Conservation (phyloP, 257 asterid species). For the Orobanche coerulescens region DNA sequence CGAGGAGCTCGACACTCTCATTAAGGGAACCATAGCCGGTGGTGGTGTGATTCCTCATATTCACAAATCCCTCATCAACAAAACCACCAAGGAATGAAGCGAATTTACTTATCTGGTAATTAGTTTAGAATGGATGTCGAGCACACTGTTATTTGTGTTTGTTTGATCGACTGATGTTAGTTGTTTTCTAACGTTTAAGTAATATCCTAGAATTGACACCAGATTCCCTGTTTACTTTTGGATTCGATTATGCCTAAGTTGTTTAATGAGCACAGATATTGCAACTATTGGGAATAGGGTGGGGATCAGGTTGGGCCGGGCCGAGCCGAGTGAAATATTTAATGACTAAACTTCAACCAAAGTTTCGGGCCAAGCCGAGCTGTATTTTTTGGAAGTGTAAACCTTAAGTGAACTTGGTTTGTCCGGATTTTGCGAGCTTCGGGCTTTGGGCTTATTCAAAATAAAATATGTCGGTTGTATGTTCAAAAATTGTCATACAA, state of each 20-base stretch:
- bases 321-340: too few relatives aligned
- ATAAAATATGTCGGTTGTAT: too few relatives aligned
- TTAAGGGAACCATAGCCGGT: conserved; percentile 92
- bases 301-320: too few relatives aligned
- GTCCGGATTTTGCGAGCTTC: too few relatives aligned
- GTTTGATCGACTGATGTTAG: conserved; percentile 19
- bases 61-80: conserved; percentile 97
- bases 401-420: too few relatives aligned
- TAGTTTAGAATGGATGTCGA: conserved; percentile 10
- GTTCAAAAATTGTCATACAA: too few relatives aligned
- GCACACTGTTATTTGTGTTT: conserved; percentile 2
- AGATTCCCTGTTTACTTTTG: background rate
- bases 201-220: background rate
- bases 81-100: conserved; percentile 81
- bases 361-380: too few relatives aligned
- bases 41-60: conserved; percentile 99
- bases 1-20: conserved; percentile 92
- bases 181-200: conserved; percentile 10
- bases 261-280: too few relatives aligned
- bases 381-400: too few relatives aligned
- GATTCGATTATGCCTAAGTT: background rate
- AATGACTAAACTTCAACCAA: too few relatives aligned
- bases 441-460: too few relatives aligned
- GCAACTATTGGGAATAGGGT: too few relatives aligned
- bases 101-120: background rate